Conservation (phyloP, 2,329 filamentous ascomycete genomes). For the Fusarium agapanthi region DNA sequence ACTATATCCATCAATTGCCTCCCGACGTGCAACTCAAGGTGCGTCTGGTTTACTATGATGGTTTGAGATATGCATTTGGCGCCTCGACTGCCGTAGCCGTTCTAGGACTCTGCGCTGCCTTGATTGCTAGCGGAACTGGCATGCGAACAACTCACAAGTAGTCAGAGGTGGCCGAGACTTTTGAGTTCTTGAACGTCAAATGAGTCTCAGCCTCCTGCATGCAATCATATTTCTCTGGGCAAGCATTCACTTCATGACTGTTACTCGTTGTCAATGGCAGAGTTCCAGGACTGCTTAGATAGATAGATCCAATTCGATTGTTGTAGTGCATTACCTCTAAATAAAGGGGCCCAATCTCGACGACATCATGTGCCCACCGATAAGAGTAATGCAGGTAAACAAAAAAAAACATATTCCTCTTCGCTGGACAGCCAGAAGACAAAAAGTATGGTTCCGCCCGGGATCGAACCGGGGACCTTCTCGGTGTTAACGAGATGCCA, state of each 20-base stretch:
- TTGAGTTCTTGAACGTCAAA: neutral
- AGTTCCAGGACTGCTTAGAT: neutral
- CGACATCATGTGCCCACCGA: neutral
- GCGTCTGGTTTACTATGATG: slow-evolving; percentile 67
- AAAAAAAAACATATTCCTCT: neutral
- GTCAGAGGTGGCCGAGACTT: neutral
- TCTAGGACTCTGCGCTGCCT: slow-evolving; percentile 51
- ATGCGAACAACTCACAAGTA: slow-evolving; percentile 43
- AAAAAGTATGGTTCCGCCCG: slow-evolving; percentile 4
- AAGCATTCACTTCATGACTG: neutral
- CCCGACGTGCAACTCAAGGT: slow-evolving; percentile 65
- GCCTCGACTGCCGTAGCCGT: slow-evolving; percentile 62
- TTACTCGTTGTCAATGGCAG: neutral
- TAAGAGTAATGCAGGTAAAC: neutral
- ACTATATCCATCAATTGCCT: slow-evolving; percentile 62
- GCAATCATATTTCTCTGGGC: neutral
- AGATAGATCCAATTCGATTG: neutral
- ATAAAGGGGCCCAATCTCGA: neutral
- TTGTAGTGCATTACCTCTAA: neutral
- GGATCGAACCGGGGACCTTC: slow-evolving; percentile 15
- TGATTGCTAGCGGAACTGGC: slow-evolving; percentile 43
- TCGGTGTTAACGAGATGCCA: slow-evolving; percentile 18
- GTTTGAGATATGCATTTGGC: slow-evolving; percentile 64
- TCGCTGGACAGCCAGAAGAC: neutral
- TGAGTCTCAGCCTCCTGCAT: neutral